Conservation (phyloP, 768 basidiomycete genomes). For the Pisolithus microcarpus region DNA sequence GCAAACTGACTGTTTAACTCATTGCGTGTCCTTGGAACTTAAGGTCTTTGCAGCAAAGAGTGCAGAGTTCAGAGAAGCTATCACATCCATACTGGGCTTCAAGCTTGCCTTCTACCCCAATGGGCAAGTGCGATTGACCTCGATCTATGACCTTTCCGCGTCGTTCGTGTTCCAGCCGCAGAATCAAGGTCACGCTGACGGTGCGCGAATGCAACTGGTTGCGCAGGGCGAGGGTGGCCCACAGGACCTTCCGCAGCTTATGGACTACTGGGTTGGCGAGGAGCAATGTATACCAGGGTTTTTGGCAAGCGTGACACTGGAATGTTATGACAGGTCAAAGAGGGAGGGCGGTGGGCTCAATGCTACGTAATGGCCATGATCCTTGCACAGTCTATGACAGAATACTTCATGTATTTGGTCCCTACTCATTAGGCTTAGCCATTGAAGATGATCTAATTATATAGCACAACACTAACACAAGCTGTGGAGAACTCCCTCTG, state of each 20-base stretch:
- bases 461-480: too few relatives aligned
- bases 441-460: not conserved
- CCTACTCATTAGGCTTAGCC: too few relatives aligned
- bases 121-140: conserved; percentile 83
- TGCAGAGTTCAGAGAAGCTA: conserved; percentile 86
- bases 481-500: too few relatives aligned
- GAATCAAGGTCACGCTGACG: conserved; percentile 31
- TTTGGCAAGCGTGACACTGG: conserved; percentile 79
- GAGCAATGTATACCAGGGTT: conserved; percentile 87
- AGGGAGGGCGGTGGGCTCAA: conserved; percentile 11
- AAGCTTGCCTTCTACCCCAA: conserved; percentile 89
- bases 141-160: conserved; percentile 81
- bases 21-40: not conserved
- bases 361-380: not conserved
- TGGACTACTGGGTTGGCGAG: conserved; percentile 82
- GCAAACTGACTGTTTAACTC: not conserved
- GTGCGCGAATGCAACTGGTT: conserved; percentile 61
- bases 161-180: conserved; percentile 81
- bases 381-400: not conserved
- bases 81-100: conserved; percentile 83
- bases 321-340: conserved; percentile 78
- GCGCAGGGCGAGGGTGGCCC: conserved; percentile 71
- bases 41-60: conserved; percentile 82
- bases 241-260: conserved; percentile 63
- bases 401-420: too few relatives aligned